These are phyloP conservation scores for Apiospora sp. DNA, from an alignment of 2,329 filamentous ascomycete species.

Conservation along the genomic window DNA sequence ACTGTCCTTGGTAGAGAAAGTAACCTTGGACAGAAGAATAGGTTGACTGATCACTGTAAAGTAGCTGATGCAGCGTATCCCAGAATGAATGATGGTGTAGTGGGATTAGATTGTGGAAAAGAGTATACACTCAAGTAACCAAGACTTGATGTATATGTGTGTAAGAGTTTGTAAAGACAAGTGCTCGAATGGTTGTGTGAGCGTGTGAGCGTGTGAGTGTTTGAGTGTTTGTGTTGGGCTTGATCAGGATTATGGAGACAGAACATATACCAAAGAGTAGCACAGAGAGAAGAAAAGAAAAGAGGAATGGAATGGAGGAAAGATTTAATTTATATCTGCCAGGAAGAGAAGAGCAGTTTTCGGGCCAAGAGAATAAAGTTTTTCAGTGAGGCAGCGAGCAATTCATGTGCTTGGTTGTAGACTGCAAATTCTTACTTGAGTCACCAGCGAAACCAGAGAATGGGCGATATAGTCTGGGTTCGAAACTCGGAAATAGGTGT, in stretches of 20 bases:
- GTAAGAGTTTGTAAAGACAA: no score
- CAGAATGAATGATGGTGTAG: background rate
- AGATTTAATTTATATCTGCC: background rate
- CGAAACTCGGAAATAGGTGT: background rate
- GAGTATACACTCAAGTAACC: background rate
- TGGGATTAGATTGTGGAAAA: background rate
- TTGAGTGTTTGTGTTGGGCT: background rate
- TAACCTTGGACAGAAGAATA: background rate
- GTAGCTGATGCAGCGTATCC: background rate
- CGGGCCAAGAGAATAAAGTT: background rate
- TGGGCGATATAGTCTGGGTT: no score
- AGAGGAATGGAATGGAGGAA: no score
- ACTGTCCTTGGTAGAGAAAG: background rate
- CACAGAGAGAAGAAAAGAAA: background rate
- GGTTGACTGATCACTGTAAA: background rate
- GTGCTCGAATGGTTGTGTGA: no score
- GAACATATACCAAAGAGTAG: background rate
- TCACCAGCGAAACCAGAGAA: background rate
- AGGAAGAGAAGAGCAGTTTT: background rate
- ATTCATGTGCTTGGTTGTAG: background rate
- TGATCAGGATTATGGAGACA: background rate
- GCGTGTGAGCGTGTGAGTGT: no score
- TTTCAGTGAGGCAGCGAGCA: background rate
- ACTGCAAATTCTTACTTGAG: background rate
- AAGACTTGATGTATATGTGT: background rate